Evolutionary conservation across 352 stramenopile species (phyloP).

Genomic region (Globisporangium polare): DNA sequence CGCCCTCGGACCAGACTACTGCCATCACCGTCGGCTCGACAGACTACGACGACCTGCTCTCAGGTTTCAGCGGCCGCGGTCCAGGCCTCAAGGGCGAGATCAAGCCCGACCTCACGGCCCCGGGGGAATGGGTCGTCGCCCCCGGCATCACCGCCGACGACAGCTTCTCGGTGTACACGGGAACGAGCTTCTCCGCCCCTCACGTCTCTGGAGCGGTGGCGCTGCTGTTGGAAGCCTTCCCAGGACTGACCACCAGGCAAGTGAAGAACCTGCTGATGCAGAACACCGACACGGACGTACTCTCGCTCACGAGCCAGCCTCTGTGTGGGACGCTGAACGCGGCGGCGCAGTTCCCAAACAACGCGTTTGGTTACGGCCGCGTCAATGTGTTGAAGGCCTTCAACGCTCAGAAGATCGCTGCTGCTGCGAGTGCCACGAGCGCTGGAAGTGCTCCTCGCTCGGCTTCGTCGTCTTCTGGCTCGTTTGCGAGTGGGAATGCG

Average conservation of each 20-base stretch:
- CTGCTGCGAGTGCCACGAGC: not conserved
- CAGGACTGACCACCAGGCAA: slow-evolving; percentile 16
- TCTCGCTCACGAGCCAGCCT: slow-evolving; percentile 9
- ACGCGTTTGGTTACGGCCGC: slow-evolving; percentile 48
- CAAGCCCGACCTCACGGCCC: slow-evolving; percentile 37
- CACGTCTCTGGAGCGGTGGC: slow-evolving; percentile 36
- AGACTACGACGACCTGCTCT: slow-evolving; percentile 28
- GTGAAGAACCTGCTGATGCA: slow-evolving; percentile 27
- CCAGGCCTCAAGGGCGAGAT: slow-evolving; percentile 35
- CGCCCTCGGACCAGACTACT: slow-evolving; percentile 27
- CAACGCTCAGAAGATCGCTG: slow-evolving; percentile 13
- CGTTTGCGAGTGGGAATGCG: not conserved
- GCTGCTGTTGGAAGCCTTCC: slow-evolving; percentile 32
- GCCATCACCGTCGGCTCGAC: slow-evolving; percentile 51
- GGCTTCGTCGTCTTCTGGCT: not conserved
- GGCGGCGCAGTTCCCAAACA: slow-evolving; percentile 40
- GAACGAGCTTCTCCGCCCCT: slow-evolving; percentile 37
- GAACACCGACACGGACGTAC: slow-evolving; percentile 10
- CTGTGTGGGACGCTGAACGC: slow-evolving; percentile 6
- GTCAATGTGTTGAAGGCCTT: slow-evolving; percentile 37
- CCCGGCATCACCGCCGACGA: slow-evolving; percentile 9
- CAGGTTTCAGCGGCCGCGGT: slow-evolving; percentile 28
- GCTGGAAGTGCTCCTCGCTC: not conserved
- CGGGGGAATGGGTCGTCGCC: slow-evolving; percentile 28
- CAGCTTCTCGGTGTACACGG: slow-evolving; percentile 17